Evolutionary conservation across 2,329 filamentous ascomycete genomes (phyloP).

Genomic region (Pseudogymnoascus sp.): DNA sequence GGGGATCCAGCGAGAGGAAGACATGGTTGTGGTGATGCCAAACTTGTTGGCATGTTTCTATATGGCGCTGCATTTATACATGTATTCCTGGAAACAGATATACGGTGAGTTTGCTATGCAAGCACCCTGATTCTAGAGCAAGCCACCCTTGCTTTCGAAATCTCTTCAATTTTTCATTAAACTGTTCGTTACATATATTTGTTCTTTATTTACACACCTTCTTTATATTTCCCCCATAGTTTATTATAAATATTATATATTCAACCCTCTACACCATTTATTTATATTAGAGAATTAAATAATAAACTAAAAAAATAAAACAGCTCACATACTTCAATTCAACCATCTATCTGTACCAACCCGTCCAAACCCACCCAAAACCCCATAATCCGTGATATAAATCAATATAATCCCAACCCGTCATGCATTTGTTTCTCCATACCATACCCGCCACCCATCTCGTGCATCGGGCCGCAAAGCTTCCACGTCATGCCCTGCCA

Average conservation of each 20-base stretch:
- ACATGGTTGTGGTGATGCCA: background rate
- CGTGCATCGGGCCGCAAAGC: constrained; percentile 4
- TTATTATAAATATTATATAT: background rate
- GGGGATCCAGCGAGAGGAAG: background rate
- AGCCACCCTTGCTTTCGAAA: background rate
- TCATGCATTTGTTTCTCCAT: background rate
- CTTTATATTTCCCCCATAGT: background rate
- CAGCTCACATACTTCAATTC: background rate
- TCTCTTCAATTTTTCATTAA: background rate
- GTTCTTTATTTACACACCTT: background rate
- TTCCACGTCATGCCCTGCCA: background rate
- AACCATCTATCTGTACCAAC: background rate
- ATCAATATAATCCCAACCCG: background rate
- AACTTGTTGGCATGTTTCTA: background rate
- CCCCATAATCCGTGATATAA: background rate
- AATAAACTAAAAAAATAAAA: background rate
- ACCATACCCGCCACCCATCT: background rate
- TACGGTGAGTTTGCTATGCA: constrained; percentile 6
- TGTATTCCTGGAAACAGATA: background rate
- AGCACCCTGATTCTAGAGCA: background rate
- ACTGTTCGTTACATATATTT: background rate
- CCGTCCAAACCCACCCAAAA: background rate
- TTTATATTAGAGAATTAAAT: background rate
- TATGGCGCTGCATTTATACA: constrained; percentile 3
- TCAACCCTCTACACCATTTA: background rate